These are phyloP conservation scores for Acidomyces sp. DNA, from an alignment of 495 filamentous ascomycete genomes.

Conservation along the genomic window DNA sequence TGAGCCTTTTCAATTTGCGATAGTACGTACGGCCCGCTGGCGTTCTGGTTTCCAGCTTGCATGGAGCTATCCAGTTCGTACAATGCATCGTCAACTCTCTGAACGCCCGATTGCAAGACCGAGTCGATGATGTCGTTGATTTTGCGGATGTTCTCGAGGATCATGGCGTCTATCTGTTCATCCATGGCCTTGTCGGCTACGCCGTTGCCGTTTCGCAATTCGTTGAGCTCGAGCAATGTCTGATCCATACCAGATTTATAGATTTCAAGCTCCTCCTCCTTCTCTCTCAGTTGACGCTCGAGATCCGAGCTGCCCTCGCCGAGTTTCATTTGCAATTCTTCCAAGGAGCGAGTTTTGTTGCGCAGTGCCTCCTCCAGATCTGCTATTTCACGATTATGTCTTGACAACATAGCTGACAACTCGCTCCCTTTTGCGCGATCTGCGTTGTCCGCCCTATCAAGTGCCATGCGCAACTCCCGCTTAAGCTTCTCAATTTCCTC, in stretches of 20 bases:
- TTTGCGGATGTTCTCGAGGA: constrained; percentile 74
- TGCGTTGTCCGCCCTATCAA: constrained; percentile 84
- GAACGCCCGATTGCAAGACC: constrained; percentile 82
- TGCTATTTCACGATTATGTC: constrained; percentile 93
- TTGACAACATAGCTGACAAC: constrained; percentile 81
- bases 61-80: constrained; percentile 95
- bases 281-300: constrained; percentile 69
- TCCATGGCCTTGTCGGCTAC: constrained; percentile 74
- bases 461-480: constrained; percentile 86
- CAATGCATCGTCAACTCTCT: constrained; percentile 88
- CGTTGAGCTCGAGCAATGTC: constrained; percentile 78
- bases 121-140: constrained; percentile 98
- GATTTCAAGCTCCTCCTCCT: constrained; percentile 94
- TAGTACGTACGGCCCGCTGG: constrained; percentile 86
- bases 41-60: constrained; percentile 97
- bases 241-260: constrained; percentile 97
- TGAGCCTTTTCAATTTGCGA: constrained; percentile 96
- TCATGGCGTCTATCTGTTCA: constrained; percentile 75
- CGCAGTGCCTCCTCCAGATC: constrained; percentile 87
- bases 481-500: constrained; percentile 93
- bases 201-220: constrained; percentile 52
- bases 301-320: constrained; percentile 74
- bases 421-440: constrained; percentile 88
- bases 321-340: constrained; percentile 65
- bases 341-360: constrained; percentile 74